A percentile compares a stretch with the other conserved stretches of the same genome.
Conservation (phyloP, 768 basidiomycete species). For the Leucosporidium creatinivorum region DNA sequence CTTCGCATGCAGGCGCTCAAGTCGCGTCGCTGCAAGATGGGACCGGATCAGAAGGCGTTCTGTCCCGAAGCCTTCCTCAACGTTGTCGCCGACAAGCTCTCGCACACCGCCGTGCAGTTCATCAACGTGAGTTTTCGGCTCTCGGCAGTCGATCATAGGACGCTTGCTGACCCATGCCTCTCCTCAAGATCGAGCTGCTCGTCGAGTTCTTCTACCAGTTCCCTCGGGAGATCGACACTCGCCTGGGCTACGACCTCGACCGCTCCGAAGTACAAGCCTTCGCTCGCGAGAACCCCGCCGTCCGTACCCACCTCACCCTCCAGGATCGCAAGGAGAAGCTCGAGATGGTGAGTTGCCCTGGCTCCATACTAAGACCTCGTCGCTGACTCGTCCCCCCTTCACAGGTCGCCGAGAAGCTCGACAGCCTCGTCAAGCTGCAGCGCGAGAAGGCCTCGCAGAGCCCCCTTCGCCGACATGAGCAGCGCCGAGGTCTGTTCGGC, state of each 20-base stretch:
- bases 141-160: too few relatives aligned
- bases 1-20: constrained; percentile 77
- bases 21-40: constrained; percentile 71
- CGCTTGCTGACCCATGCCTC: not conserved
- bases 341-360: constrained; percentile 46
- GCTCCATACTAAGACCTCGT: not conserved
- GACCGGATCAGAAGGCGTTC: constrained; percentile 78
- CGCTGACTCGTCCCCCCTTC: not conserved
- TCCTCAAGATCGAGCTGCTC: constrained; percentile 65
- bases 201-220: constrained; percentile 99
- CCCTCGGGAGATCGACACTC: constrained; percentile 92
- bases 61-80: constrained; percentile 97
- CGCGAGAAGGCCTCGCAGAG: constrained; percentile 50
- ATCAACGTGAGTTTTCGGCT: constrained; percentile 54
- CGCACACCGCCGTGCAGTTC: constrained; percentile 93
- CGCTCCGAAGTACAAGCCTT: constrained; percentile 81
- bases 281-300: constrained; percentile 88
- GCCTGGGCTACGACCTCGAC: constrained; percentile 86
- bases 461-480: constrained; percentile 31
- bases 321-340: constrained; percentile 97
- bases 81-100: constrained; percentile 92
- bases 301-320: constrained; percentile 78
- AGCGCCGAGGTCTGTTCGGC: constrained; percentile 72
- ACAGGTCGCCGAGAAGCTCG: constrained; percentile 91
- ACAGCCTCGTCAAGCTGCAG: constrained; percentile 79